Conservation (phyloP, 116 monocot genomes). For the Iris pallida region DNA sequence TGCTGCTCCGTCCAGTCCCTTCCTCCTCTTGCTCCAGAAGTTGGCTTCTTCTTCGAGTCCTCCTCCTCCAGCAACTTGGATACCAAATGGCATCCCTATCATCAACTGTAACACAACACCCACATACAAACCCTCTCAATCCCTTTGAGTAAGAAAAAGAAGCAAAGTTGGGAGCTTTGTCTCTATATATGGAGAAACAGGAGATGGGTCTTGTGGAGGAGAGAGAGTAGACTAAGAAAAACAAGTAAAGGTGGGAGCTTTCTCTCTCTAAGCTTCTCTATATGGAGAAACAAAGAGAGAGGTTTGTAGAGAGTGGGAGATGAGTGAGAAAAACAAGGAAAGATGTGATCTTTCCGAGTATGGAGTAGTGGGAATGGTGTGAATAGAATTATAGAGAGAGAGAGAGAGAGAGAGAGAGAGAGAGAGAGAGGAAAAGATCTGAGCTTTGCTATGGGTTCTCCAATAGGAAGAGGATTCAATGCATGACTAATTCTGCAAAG, state of each 20-base stretch:
- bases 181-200: no score
- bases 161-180: no score
- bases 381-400: not conserved
- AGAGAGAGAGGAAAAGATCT: not conserved
- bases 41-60: constrained; percentile 3
- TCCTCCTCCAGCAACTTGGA: constrained; percentile 1
- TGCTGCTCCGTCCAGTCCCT: not conserved
- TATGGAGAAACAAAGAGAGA: not conserved
- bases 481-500: not conserved
- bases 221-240: not conserved
- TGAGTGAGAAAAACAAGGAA: not conserved
- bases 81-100: constrained; percentile 66
- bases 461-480: not conserved
- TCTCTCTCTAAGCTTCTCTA: not conserved
- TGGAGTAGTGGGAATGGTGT: no score
- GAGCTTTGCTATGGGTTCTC: not conserved
- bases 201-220: no score
- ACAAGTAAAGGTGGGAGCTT: not conserved
- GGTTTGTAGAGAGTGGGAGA: not conserved
- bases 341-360: not conserved
- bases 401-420: not conserved
- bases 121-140: constrained; percentile 7
- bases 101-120: constrained; percentile 41
- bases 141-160: no score
- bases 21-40: constrained; percentile 23